Evolutionary conservation across 1,284 basidiomycete species (phyloP).

Genomic region (Veloporphyrellus conicus): DNA sequence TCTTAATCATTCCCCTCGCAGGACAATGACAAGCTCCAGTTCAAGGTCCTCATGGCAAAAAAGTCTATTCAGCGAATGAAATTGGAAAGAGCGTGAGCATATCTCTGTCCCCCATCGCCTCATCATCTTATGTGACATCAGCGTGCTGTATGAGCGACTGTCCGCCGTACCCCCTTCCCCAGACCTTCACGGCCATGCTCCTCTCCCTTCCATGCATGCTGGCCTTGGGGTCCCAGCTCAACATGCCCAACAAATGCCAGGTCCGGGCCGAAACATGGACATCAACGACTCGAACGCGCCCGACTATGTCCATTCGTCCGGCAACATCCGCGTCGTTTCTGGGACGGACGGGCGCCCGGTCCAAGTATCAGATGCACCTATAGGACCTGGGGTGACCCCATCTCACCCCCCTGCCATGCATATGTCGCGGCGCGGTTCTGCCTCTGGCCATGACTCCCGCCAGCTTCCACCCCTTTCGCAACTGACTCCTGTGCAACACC

Average conservation of each 20-base stretch:
- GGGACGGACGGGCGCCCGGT: slow-evolving; percentile 46
- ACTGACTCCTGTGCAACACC: slow-evolving; percentile 41
- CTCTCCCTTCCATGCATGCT: slow-evolving; percentile 37
- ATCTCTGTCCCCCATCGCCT: slow-evolving; percentile 19
- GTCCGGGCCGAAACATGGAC: slow-evolving; percentile 36
- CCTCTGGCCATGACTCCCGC: slow-evolving; percentile 41
- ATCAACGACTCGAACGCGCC: slow-evolving; percentile 42
- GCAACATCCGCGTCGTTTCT: slow-evolving; percentile 41
- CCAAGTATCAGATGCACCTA: slow-evolving; percentile 43
- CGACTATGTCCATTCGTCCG: slow-evolving; percentile 47
- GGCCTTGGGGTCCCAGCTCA: slow-evolving; percentile 35
- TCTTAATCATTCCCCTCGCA: slow-evolving; percentile 29
- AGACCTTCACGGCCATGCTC: slow-evolving; percentile 41
- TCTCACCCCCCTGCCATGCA: slow-evolving; percentile 37
- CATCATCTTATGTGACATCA: slow-evolving; percentile 35
- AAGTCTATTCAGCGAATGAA: slow-evolving; percentile 85
- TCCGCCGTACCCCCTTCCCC: slow-evolving; percentile 55
- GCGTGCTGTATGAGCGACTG: slow-evolving; percentile 74
- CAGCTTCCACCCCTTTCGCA: slow-evolving; percentile 49
- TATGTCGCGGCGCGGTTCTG: slow-evolving; percentile 36
- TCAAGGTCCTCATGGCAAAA: too few relatives aligned
- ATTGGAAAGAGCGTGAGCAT: slow-evolving; percentile 81
- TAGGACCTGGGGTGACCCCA: slow-evolving; percentile 39
- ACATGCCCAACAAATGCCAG: slow-evolving; percentile 34
- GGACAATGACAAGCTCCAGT: slow-evolving; percentile 85